Base-by-base conservation (phyloP, 352 stramenopile genomes). In the Phytophthora kernoviae region DNA sequence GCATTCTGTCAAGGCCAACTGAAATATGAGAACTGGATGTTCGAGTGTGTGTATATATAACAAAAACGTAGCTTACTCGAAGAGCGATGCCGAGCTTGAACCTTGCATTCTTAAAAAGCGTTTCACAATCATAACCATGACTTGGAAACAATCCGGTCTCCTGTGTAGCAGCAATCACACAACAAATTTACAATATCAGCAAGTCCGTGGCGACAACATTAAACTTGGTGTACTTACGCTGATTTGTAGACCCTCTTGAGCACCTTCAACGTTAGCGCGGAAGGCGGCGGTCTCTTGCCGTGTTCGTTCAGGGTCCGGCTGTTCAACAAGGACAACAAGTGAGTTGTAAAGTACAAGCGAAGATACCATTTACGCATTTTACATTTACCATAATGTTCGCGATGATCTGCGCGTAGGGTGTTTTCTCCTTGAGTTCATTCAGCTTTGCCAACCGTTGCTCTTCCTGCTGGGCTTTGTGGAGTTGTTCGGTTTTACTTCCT, bases 21-120 rank as follows among this genome's bases (percentile, higher is more conserved):
- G 12, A 12, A 50, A 5, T 9, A 34, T 27, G n/a, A 27, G 15
- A 54, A 17, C 15, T 41, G 9, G 5, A 53, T 26, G 15, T 21
- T 14, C 8, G 21, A 43, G 37, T 21, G 4, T 22, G 33, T n/a
- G 14, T 39, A 7, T n/a, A 27, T n/a, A 18, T 30, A 57, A 34
- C 12, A 22, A 24, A 17, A 50, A 17, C 39, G 20, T 21, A 21
- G 32, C 65, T 10, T 62, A 88, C 79, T 30, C 81, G 81, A 9
- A 93, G 70, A 20, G 84, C 84, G 11, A 93, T 66, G 0, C 84
- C 84, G 12, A 93, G 73, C 48, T 90, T 89, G 55, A 93, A 93
- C 5, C 81, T 74, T n/a, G 84, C 84, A 27, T 91, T 90, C 58
- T 87, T 88, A 65, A 93, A 93, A 1, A 93, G 74, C 34, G 68